These are phyloP conservation scores for Kluyveromyces aestuarii DNA, from an alignment of 805 yeast species.

Conservation along the genomic window DNA sequence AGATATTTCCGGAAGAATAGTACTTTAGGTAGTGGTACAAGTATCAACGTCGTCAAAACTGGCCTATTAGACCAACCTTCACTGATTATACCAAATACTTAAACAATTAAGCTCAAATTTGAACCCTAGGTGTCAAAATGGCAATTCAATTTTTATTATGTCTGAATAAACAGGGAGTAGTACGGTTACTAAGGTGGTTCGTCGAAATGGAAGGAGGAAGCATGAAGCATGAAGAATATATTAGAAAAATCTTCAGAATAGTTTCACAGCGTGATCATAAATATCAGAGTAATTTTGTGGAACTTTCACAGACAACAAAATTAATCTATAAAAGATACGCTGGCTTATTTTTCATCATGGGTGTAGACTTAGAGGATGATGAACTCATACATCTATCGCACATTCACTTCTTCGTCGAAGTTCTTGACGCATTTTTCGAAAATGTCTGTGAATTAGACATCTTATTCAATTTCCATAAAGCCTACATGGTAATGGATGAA, in stretches of 20 bases:
- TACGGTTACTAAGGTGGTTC: conserved; percentile 80
- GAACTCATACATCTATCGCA: conserved; percentile 77
- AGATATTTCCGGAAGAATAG: no score
- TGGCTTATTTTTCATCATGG: conserved; percentile 80
- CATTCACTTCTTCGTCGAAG: conserved; percentile 82
- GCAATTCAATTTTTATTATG: conserved; percentile 72
- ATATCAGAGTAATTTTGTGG: conserved; percentile 74
- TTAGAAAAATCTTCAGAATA: conserved; percentile 56
- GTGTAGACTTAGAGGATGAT: conserved; percentile 71
- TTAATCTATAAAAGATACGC: conserved; percentile 86
- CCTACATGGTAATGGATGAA: conserved; percentile 77
- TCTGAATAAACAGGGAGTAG: conserved; percentile 89
- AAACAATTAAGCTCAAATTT: not conserved
- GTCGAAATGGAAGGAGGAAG: conserved; percentile 17
- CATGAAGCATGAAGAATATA: conserved; percentile 24
- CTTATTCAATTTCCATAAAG: conserved; percentile 83
- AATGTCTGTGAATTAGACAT: conserved; percentile 91
- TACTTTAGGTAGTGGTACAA: no score
- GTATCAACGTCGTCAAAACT: no score
- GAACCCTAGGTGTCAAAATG: conserved; percentile 34
- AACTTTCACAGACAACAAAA: conserved; percentile 50
- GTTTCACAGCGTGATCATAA: conserved; percentile 78
- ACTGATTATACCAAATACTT: not conserved
- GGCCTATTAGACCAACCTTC: no score
- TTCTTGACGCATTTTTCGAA: conserved; percentile 75